Conservation (phyloP, 2,329 filamentous ascomycete species). For the Periglandula ipomoeae region DNA sequence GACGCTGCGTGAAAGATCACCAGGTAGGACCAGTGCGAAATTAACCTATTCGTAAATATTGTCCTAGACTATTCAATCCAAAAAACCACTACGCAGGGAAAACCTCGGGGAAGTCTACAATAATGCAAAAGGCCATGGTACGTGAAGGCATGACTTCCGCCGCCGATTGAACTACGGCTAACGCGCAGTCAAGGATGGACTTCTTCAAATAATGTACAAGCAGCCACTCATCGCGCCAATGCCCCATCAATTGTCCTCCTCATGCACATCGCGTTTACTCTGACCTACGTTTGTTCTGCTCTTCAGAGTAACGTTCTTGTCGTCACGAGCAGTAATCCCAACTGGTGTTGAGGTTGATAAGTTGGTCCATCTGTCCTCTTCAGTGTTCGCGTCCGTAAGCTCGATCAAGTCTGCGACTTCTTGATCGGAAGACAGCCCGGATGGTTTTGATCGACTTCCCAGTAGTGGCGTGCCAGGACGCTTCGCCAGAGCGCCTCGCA, state of each 20-base stretch:
- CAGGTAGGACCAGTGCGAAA: no score
- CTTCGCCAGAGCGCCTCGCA: constrained; percentile 69
- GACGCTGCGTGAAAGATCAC: no score
- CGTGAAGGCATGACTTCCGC: no score
- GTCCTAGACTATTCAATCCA: neutral
- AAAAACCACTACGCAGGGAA: neutral
- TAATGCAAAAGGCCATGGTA: neutral
- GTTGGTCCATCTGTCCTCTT: constrained; percentile 34
- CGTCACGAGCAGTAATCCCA: constrained; percentile 25
- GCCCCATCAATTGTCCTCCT: constrained; percentile 31
- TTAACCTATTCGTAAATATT: neutral
- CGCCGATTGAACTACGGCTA: no score
- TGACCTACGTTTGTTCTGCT: constrained; percentile 24
- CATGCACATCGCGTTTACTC: constrained; percentile 11
- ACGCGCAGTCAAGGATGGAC: no score
- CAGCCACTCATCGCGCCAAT: neutral
- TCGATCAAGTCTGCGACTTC: constrained; percentile 60
- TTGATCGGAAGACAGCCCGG: constrained; percentile 9
- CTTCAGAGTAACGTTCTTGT: constrained; percentile 27
- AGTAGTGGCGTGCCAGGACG: constrained; percentile 42
- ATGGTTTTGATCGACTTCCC: constrained; percentile 28
- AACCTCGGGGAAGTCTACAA: no score
- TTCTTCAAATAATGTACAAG: neutral
- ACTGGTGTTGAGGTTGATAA: constrained; percentile 23
- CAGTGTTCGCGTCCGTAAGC: constrained; percentile 52